These are phyloP conservation scores for Thelephora aurantiotincta DNA, from an alignment of 768 basidiomycete species.

Conservation along the genomic window DNA sequence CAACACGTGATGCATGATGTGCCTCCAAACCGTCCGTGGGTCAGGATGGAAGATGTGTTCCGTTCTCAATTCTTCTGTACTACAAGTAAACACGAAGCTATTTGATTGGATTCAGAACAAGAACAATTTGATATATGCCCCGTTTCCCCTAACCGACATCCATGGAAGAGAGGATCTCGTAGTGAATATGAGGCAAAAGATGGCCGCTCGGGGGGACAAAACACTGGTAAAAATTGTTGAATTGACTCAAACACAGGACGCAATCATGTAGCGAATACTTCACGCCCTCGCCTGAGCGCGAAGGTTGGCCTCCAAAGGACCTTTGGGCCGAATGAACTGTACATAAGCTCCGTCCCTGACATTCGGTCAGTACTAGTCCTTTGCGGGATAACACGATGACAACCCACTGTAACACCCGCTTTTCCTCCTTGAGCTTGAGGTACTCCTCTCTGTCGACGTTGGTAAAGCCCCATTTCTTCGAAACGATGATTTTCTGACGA, in stretches of 20 bases:
- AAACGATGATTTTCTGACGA: slow-evolving; percentile 92
- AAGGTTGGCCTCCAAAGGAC: slow-evolving; percentile 74
- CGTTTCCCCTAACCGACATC: slow-evolving; percentile 72
- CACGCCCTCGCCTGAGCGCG: slow-evolving; percentile 70
- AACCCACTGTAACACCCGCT: slow-evolving; percentile 77
- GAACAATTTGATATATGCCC: slow-evolving; percentile 45
- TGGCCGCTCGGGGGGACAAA: not conserved
- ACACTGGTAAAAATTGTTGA: slow-evolving; percentile 8
- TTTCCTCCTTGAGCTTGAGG: slow-evolving; percentile 75
- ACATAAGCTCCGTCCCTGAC: slow-evolving; percentile 87
- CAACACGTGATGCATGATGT: too few species aligned
- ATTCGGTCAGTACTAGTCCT: slow-evolving; percentile 5
- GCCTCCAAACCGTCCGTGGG: too few species aligned
- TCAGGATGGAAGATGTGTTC: too few species aligned
- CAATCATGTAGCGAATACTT: slow-evolving; percentile 15
- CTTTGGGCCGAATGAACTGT: slow-evolving; percentile 84
- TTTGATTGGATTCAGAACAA: not conserved
- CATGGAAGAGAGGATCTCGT: slow-evolving; percentile 40
- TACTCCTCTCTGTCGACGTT: slow-evolving; percentile 87
- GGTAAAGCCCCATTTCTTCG: slow-evolving; percentile 99
- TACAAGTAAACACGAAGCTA: too few species aligned
- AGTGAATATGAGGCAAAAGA: slow-evolving; percentile 56
- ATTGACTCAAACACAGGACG: slow-evolving; percentile 10
- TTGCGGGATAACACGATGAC: not conserved
- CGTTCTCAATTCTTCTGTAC: too few species aligned